Conservation (phyloP, 1,284 basidiomycete genomes). For the Tylopilus orsonianus region DNA sequence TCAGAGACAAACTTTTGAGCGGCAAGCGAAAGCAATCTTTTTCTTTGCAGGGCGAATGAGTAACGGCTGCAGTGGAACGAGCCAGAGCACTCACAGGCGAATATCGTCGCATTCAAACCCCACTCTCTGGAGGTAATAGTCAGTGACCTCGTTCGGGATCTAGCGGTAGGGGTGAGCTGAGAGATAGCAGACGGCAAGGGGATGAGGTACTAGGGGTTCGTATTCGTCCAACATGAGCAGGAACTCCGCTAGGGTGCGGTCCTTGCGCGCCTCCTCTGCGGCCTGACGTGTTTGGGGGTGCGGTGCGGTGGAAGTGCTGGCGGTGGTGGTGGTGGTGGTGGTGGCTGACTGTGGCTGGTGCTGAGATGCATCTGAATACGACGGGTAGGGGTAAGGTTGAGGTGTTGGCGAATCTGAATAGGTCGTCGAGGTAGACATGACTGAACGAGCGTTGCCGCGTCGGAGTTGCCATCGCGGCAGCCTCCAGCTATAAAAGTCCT, state of each 20-base stretch:
- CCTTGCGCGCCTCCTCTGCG: conserved; percentile 84
- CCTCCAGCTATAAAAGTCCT: conserved; percentile 26
- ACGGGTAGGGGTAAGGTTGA: conserved; percentile 27
- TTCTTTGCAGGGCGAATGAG: conserved; percentile 48
- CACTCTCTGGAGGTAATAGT: conserved; percentile 94
- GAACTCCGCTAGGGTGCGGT: conserved; percentile 91
- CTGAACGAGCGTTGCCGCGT: conserved; percentile 19
- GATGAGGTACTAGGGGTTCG: conserved; percentile 79
- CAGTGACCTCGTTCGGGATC: conserved; percentile 98
- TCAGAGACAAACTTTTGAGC: conserved; percentile 99
- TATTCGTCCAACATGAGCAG: conserved; percentile 96
- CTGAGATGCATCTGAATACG: conserved; percentile 25
- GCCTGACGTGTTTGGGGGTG: conserved; percentile 59
- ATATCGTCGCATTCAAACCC: conserved; percentile 97
- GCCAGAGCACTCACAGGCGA: conserved; percentile 62
- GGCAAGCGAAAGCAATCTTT: conserved; percentile 91
- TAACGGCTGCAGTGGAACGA: not conserved
- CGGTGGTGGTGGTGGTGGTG: conserved; percentile 10
- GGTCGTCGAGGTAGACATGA: conserved; percentile 33
- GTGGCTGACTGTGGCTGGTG: conserved; percentile 22
- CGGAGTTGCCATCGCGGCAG: conserved; percentile 26
- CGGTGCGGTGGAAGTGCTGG: conserved; percentile 18
- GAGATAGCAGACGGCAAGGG: not conserved
- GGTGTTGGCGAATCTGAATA: conserved; percentile 35
- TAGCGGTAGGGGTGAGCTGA: conserved; percentile 33